phyloP scores from a whole-genome alignment of 2,329 filamentous ascomycete genomes.

The Fusarium albidum region DNA sequence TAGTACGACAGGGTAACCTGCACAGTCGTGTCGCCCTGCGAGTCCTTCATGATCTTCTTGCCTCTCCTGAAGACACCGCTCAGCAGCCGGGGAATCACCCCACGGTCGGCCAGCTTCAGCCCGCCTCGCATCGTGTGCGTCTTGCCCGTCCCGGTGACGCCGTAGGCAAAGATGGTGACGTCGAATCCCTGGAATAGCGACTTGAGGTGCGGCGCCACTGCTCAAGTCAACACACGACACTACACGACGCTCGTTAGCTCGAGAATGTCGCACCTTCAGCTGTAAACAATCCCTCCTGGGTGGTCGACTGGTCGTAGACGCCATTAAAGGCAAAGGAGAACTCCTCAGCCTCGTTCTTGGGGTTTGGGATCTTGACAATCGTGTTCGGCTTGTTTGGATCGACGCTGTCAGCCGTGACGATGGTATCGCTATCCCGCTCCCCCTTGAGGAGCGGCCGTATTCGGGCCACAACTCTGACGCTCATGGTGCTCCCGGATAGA shows the following conservation, averaged over 20 bases:
- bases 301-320: conserved; percentile 82
- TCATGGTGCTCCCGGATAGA: conserved; percentile 53
- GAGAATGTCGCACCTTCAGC: conserved; percentile 74
- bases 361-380: conserved; percentile 88
- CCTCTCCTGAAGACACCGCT: conserved; percentile 86
- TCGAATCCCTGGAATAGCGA: conserved; percentile 90
- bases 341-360: conserved; percentile 89
- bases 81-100: conserved; percentile 85
- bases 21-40: conserved; percentile 73
- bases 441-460: conserved; percentile 87
- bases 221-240: conserved; percentile 38
- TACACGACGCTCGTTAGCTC: conserved; percentile 7
- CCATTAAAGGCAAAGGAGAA: conserved; percentile 96
- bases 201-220: conserved; percentile 89
- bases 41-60: conserved; percentile 86
- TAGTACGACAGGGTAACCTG: conserved; percentile 87
- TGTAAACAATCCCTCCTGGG: conserved; percentile 89
- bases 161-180: conserved; percentile 91
- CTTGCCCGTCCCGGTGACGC: conserved; percentile 92
- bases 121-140: conserved; percentile 97
- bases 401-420: conserved; percentile 74
- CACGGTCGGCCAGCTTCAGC: conserved; percentile 83
- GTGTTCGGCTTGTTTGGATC: conserved; percentile 69
- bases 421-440: conserved; percentile 87
- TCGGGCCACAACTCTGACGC: conserved; percentile 86